These are phyloP conservation scores for Epichloe coenophiala DNA, from an alignment of 2,329 filamentous ascomycete species.

Conservation along the genomic window DNA sequence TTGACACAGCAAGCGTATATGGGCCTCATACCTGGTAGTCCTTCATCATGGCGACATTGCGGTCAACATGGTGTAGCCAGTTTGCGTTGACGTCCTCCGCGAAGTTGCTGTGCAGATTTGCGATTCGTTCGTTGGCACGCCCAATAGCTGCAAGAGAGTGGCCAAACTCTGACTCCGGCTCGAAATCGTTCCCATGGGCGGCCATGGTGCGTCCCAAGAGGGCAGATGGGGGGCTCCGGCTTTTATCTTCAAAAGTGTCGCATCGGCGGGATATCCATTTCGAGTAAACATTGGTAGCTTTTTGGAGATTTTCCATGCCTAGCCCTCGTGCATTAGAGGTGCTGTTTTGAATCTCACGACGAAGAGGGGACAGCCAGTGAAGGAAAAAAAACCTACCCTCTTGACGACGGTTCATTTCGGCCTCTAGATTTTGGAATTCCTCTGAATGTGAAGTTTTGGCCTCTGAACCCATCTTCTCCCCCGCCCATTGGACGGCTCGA, in stretches of 20 bases:
- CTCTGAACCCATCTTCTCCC: conserved; percentile 89
- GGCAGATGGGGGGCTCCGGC: conserved; percentile 69
- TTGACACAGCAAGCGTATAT: background rate
- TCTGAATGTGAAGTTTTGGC: conserved; percentile 77
- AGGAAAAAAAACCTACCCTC: conserved; percentile 51
- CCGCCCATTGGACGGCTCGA: conserved; percentile 94
- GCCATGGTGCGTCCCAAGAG: conserved; percentile 79
- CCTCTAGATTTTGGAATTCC: conserved; percentile 80
- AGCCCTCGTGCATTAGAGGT: background rate
- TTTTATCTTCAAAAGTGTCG: conserved; percentile 68
- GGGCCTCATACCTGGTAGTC: conserved; percentile 67
- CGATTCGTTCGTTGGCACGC: conserved; percentile 76
- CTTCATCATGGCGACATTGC: conserved; percentile 87
- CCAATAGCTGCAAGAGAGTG: conserved; percentile 70
- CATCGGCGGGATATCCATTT: conserved; percentile 78
- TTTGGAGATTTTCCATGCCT: conserved; percentile 87
- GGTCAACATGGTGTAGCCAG: conserved; percentile 87
- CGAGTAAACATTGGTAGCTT: conserved; percentile 72
- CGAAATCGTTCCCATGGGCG: conserved; percentile 82
- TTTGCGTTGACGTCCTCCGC: conserved; percentile 62
- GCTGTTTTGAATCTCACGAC: background rate
- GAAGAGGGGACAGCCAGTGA: background rate
- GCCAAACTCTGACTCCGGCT: conserved; percentile 80
- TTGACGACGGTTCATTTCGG: conserved; percentile 78
- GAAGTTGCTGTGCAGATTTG: conserved; percentile 73